Conservation (phyloP, 306 rosid genomes). For the Senna tora region DNA sequence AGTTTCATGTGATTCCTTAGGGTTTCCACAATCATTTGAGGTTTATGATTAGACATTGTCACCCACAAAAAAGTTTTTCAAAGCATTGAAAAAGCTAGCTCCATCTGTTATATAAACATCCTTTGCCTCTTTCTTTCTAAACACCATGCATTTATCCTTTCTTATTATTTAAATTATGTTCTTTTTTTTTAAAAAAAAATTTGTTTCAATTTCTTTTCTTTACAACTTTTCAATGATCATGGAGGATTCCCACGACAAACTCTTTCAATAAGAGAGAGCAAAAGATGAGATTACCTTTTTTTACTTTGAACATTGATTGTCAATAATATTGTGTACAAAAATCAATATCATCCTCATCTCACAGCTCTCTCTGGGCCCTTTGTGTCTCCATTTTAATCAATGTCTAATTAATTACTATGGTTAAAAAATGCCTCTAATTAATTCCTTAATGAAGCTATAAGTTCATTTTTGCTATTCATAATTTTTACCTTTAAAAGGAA, state of each 20-base stretch:
- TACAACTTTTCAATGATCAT: slow-evolving; percentile 28
- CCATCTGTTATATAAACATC: slow-evolving; percentile 20
- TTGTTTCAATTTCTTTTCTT: neutral
- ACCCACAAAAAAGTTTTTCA: slow-evolving; percentile 10
- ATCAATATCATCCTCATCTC: slow-evolving; percentile 1
- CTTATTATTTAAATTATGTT: too few species aligned
- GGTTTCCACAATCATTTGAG: slow-evolving; percentile 32
- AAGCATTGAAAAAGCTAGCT: slow-evolving; percentile 18
- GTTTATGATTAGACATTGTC: slow-evolving; percentile 1
- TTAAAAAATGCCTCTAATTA: too few species aligned
- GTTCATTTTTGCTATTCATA: too few species aligned
- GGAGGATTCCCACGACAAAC: slow-evolving; percentile 31
- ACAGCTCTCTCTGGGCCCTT: slow-evolving; percentile 21
- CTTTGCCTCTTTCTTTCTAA: slow-evolving; percentile 7
- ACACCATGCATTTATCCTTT: neutral
- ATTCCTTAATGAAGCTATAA: too few species aligned
- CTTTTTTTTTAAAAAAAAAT: too few species aligned
- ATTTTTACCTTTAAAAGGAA: too few species aligned
- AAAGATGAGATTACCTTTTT: slow-evolving; percentile 5
- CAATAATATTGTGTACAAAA: slow-evolving; percentile 1
- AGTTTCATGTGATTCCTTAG: slow-evolving; percentile 13
- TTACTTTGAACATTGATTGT: slow-evolving; percentile 20
- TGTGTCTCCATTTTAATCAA: neutral
- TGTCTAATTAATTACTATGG: too few species aligned
- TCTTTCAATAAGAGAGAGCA: slow-evolving; percentile 22